These are phyloP conservation scores for Plantago coronopus DNA, from an alignment of 305 asterid genomes.

Conservation along the genomic window DNA sequence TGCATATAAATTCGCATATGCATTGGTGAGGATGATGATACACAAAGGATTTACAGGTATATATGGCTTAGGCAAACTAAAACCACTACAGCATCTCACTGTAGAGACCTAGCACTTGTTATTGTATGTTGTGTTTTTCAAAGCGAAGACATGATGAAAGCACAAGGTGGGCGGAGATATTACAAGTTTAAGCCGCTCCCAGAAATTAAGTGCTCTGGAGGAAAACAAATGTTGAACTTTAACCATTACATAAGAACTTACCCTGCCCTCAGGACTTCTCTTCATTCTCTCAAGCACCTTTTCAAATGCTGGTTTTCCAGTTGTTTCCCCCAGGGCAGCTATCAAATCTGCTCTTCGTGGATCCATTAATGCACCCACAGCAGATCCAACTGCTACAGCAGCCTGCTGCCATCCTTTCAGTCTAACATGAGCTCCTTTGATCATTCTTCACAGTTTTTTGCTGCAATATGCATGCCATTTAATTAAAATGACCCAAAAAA, in stretches of 20 bases:
- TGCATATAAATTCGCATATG: too few species aligned
- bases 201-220: neutral
- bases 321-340: constrained; percentile 92
- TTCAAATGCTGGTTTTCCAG: constrained; percentile 79
- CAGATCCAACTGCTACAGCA: constrained; percentile 88
- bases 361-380: constrained; percentile 77
- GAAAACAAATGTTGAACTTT: neutral
- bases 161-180: neutral
- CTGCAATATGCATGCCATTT: constrained; percentile 13
- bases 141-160: neutral
- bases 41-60: neutral
- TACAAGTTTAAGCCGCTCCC: neutral
- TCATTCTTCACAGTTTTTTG: constrained; percentile 34
- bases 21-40: neutral
- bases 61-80: neutral
- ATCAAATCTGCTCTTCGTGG: constrained; percentile 90
- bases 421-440: constrained; percentile 42
- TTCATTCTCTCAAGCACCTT: constrained; percentile 82
- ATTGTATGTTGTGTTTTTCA: neutral
- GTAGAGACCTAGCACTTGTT: neutral
- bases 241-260: constrained; percentile 24
- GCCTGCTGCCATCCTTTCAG: constrained; percentile 85
- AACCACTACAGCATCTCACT: neutral
- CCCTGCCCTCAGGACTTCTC: constrained; percentile 73
- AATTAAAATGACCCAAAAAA: neutral